These are phyloP conservation scores for Penicillium desertorum DNA, from an alignment of 495 filamentous ascomycete genomes.

Conservation along the genomic window DNA sequence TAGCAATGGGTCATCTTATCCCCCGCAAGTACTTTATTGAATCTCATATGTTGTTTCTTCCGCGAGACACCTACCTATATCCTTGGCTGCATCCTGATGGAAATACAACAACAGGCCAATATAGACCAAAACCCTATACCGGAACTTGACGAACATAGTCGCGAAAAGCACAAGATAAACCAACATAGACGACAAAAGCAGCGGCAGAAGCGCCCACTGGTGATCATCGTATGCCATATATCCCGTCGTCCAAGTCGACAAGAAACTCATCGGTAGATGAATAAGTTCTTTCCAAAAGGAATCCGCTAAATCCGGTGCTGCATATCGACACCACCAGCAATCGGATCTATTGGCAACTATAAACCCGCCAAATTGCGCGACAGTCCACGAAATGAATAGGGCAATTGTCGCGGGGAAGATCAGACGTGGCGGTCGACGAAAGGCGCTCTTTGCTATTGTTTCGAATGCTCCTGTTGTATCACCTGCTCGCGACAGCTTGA, in stretches of 20 bases:
- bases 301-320: slow-evolving; percentile 47
- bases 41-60: neutral
- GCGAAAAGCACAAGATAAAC: slow-evolving; percentile 59
- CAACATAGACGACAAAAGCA: slow-evolving; percentile 61
- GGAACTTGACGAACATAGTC: slow-evolving; percentile 56
- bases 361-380: slow-evolving; percentile 62
- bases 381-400: slow-evolving; percentile 58
- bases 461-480: slow-evolving; percentile 53
- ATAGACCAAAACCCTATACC: slow-evolving; percentile 56
- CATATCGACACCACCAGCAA: slow-evolving; percentile 61
- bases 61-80: slow-evolving; percentile 28
- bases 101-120: slow-evolving; percentile 55
- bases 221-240: slow-evolving; percentile 63
- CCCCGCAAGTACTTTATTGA: neutral
- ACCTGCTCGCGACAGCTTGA: slow-evolving; percentile 58
- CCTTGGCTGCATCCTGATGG: slow-evolving; percentile 43
- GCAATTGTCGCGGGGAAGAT: slow-evolving; percentile 62
- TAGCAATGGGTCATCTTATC: neutral
- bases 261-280: slow-evolving; percentile 50
- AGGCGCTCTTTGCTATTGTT: slow-evolving; percentile 60
- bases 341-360: slow-evolving; percentile 55
- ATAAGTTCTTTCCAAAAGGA: slow-evolving; percentile 39
- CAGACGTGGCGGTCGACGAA: slow-evolving; percentile 62
- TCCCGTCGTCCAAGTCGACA: slow-evolving; percentile 60
- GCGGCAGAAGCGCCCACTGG: slow-evolving; percentile 64